Evolutionary conservation across 2,329 filamentous ascomycete genomes (phyloP).

Genomic region (Sporothrix globosa): DNA sequence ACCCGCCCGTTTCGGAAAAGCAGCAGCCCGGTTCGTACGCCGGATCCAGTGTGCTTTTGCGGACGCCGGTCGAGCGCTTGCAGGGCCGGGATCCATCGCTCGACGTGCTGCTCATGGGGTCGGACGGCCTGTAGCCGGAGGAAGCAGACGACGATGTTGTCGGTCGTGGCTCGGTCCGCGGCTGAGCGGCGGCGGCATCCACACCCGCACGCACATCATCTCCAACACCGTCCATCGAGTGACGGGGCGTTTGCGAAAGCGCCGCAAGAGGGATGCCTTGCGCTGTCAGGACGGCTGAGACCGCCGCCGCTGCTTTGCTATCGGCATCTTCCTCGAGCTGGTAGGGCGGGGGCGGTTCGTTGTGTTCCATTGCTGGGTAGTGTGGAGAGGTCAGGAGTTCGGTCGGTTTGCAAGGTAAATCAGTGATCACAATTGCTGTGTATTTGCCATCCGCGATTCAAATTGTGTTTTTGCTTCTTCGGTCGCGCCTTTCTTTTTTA

Average conservation of each 20-base stretch:
- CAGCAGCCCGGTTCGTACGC: constrained; percentile 26
- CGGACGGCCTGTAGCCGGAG: background rate
- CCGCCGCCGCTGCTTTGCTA: constrained; percentile 13
- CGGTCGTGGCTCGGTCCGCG: background rate
- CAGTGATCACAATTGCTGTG: background rate
- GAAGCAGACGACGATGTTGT: background rate
- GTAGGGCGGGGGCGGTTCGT: constrained; percentile 24
- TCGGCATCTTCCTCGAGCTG: constrained; percentile 11
- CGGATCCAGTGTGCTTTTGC: constrained; percentile 2
- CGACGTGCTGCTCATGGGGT: background rate
- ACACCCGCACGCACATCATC: background rate
- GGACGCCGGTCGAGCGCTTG: background rate
- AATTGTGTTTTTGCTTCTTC: background rate
- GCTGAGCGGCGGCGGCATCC: background rate
- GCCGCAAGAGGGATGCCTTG: constrained; percentile 10
- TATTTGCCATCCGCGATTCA: background rate
- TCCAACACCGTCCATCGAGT: background rate
- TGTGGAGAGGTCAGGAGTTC: background rate
- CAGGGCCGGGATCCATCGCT: background rate
- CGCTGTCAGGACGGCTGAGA: background rate
- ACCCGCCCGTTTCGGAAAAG: constrained; percentile 21
- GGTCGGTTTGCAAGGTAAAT: background rate
- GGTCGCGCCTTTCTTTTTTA: background rate
- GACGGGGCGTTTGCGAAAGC: background rate
- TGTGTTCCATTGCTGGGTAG: constrained; percentile 9